Evolutionary conservation across 441 rosid genomes (phyloP).

Genomic region (Lepidium campestre): DNA sequence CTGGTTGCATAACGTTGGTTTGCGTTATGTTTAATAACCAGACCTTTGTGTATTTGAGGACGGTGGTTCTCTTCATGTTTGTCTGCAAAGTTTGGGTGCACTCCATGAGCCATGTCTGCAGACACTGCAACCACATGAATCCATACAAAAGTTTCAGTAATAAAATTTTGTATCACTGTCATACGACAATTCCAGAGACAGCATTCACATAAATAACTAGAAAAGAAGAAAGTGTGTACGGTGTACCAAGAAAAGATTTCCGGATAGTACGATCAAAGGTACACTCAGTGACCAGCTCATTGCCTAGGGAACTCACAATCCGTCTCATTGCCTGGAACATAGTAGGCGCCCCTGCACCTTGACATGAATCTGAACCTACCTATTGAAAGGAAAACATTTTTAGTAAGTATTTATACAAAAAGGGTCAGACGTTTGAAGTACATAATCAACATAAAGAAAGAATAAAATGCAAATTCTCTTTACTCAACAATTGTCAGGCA

Average conservation of each 20-base stretch:
- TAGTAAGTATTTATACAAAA: not conserved
- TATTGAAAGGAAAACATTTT: conserved; percentile 20
- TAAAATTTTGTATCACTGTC: not conserved
- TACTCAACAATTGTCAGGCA: not conserved
- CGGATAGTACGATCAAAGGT: conserved; percentile 73
- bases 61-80: conserved; percentile 92
- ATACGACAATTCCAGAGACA: not conserved
- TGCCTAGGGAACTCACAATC: conserved; percentile 59
- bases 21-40: conserved; percentile 93
- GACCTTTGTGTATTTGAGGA: conserved; percentile 85
- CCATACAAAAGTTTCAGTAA: conserved; percentile 4
- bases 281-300: conserved; percentile 47
- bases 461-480: not conserved
- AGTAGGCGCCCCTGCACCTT: conserved; percentile 95
- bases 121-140: conserved; percentile 49
- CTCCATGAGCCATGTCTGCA: conserved; percentile 97
- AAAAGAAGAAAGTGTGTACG: conserved; percentile 34
- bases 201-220: not conserved
- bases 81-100: conserved; percentile 80
- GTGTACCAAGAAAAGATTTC: conserved; percentile 78
- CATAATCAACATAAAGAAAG: not conserved
- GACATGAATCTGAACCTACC: conserved; percentile 89
- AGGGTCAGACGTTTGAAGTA: not conserved
- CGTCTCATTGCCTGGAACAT: conserved; percentile 95
- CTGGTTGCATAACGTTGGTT: conserved; percentile 93